Percentiles rank a stretch among this genome's conserved stretches.
Conservation (phyloP, 306 rosid species). For the Lupinus albus region DNA sequence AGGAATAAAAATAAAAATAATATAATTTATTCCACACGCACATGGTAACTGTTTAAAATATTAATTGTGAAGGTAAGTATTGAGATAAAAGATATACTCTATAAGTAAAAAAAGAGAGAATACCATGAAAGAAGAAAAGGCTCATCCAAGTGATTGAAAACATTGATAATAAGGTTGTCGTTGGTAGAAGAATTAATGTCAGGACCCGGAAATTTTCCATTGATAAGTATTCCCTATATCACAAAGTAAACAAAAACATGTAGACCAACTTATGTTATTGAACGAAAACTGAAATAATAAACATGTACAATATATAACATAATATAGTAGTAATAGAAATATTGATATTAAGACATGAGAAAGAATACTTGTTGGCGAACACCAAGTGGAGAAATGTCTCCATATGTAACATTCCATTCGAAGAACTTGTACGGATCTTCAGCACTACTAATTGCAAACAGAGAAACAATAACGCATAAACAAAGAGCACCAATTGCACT, state of each 20-base stretch:
- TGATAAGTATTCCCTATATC: slow-evolving; percentile 81
- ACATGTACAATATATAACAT: not conserved
- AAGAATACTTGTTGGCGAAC: slow-evolving; percentile 69
- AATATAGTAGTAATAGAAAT: no score
- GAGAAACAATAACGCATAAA: slow-evolving; percentile 27
- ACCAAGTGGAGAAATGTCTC: slow-evolving; percentile 88
- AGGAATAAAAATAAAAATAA: no score
- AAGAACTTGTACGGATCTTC: slow-evolving; percentile 96
- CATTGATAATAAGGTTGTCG: slow-evolving; percentile 92
- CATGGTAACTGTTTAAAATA: no score
- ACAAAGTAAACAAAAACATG: no score
- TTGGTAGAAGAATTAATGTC: slow-evolving; percentile 94
- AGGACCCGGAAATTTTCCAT: slow-evolving; percentile 96
- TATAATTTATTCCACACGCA: no score
- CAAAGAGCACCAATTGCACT: slow-evolving; percentile 44
- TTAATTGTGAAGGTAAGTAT: no score
- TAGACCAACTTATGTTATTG: no score
- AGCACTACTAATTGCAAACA: slow-evolving; percentile 49
- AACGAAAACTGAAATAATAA: no score
- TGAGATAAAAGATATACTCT: no score
- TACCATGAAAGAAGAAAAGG: slow-evolving; percentile 93
- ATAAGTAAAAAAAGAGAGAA: not conserved
- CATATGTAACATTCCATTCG: slow-evolving; percentile 83
- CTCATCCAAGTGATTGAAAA: slow-evolving; percentile 79
- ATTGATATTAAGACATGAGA: not conserved